Evolutionary conservation across 805 yeast species (phyloP), one percentile per base, ranked within the genome.

Genomic region (Grigorovia yakushimaensis): DNA sequence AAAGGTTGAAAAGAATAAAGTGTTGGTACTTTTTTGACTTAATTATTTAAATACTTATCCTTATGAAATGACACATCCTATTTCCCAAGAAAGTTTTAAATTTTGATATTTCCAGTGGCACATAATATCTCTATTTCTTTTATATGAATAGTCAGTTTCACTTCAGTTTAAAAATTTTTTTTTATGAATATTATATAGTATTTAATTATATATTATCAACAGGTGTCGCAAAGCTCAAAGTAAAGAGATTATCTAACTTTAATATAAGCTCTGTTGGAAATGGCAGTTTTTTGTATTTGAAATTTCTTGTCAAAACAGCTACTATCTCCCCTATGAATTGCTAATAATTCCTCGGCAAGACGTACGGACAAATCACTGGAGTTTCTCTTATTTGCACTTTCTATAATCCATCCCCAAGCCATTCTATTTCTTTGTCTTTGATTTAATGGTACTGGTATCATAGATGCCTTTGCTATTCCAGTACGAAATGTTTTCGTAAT

Each of bases 321-420:
- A 39, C 91, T 79, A 59, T 78, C 81, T 45, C 96, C 96, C 56
- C 77, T 79, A 57, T 72, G 73, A 27, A 93, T 93, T 45, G 82
- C 72, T 37, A 87, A 62, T 49, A 93, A 77, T 67, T 93, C 98
- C 68, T 93, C 98, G 37, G 89, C 88, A 42, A 93, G 73, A 59
- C 98, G 78, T 38, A 93, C 97, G 1, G 94, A 72, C 58, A 84
- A 84, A 58, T 85, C 93, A 49, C 80, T 78, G 17, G 89, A 81
- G 42, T 80, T 81, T 64, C 95, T 81, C 59, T 84, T 81, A 50
- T 79, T 76, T 39, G 94, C 78, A 19, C 94, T 88, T 50, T 87
- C 96, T 47, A 88, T 66, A 44, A 93, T 83, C 98, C 98, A 93
- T 54, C 73, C 67, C 73, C 94, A 85, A 2, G 98, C 96, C 59